Evolutionary conservation across 306 rosid genomes (phyloP), one percentile per base, ranked within the genome.

Genomic region (Ceratonia siliqua): DNA sequence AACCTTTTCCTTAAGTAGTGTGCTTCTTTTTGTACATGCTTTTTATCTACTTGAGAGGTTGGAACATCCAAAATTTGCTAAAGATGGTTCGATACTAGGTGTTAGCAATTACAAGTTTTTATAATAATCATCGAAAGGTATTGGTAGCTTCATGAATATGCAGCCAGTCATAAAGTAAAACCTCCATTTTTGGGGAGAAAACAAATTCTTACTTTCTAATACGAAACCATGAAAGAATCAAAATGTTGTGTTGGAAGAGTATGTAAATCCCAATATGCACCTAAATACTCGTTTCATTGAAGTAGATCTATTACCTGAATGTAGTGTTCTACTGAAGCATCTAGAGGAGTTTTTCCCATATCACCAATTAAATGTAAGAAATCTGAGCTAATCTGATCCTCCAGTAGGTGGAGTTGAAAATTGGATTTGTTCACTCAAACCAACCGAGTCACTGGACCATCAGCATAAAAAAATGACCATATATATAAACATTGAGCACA

Each of bases 311-410:
- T 73, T 66, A 89, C 98, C 94, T 94, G 98, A 87, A 94, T 94
- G 81, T 87, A 94, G 81, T 91, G 98, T 79, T 91, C 96, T 17
- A 72, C 33, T 4, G 97, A 87, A 72, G 81, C 62, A 73, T 94
- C 98, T 8, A 80, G 89, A 52, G 98, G 97, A 67, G 97, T 87
- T 75, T 94, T 94, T 24, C 98, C 98, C 98, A 94, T 89, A 36
- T 94, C 97, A 27, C 97, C 97, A 58, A n/a, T n/a, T n/a, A n/a
- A 38, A 91, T 70, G 96, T 82, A 14, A 94, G 49, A 78, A 94
- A 94, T 33, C 22, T 87, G 57, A 91, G 72, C 53, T 91, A 90
- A 25, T 82, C 82, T 13, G 88, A 80, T 56, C 90, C 98, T 64
- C 92, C 97, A 3, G 88, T 91, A 1, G 98, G 96, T 0, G 98